These are phyloP conservation scores for Rhododendron vialii DNA, from an alignment of 148 eudicot genomes.

Conservation along the genomic window DNA sequence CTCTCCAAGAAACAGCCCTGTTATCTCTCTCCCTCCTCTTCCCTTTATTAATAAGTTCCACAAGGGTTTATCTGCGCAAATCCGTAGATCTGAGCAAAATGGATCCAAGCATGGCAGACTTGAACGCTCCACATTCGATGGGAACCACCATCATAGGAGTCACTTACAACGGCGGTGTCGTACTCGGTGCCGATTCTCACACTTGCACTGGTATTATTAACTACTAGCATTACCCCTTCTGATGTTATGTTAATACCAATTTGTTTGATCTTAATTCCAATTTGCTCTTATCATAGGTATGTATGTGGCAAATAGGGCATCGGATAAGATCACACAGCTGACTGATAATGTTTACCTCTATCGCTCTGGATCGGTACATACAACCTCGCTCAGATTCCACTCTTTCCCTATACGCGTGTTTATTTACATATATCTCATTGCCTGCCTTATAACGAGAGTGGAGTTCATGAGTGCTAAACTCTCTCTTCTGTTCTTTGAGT, in stretches of 20 bases:
- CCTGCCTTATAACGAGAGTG: neutral
- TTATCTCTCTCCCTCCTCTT: neutral
- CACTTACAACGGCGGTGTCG: constrained; percentile 88
- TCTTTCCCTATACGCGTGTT: no score
- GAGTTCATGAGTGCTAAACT: neutral
- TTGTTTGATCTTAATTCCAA: neutral
- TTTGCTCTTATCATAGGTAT: constrained; percentile 39
- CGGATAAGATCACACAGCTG: constrained; percentile 94
- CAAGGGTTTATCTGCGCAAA: neutral
- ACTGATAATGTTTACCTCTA: constrained; percentile 93
- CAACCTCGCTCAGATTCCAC: neutral
- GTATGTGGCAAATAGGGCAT: constrained; percentile 97
- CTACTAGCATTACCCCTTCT: neutral
- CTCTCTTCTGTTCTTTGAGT: neutral
- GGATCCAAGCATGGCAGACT: constrained; percentile 26
- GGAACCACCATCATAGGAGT: constrained; percentile 98
- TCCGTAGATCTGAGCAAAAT: neutral
- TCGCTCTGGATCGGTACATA: constrained; percentile 96
- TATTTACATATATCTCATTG: neutral
- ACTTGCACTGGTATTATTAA: constrained; percentile 79
- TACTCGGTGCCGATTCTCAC: constrained; percentile 96
- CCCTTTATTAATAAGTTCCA: neutral
- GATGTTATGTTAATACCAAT: neutral
- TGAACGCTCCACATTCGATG: constrained; percentile 67
- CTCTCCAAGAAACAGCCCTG: neutral